Base-by-base conservation (phyloP, 2,329 filamentous ascomycete species). In the Aspergillaceae sp. region DNA sequence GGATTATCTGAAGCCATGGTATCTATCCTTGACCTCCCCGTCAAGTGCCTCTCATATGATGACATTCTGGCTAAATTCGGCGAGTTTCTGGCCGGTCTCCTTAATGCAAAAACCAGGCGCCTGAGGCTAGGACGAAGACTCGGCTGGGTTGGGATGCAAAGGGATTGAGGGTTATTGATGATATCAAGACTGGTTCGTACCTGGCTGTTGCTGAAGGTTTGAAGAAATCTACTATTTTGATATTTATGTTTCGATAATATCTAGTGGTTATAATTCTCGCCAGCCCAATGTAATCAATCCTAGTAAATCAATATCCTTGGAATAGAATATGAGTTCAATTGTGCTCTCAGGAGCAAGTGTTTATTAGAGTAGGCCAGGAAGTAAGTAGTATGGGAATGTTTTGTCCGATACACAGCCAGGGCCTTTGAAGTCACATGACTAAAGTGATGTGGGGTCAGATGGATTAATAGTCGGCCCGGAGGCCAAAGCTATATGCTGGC, bases 1-100 rank as follows among this genome's bases (percentile, higher is more conserved):
- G 63, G 68, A 5, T 63, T 72, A 40, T 60, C 63, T 4, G 51
- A 44, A 4, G 54, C 59, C 3, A 56, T 73, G 19, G 67, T 68
- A 10, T 55, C 64, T 44, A 51, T 56, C 4, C 48, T 70, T n/a
- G 53, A 56, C 4, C 27, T 72, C 5, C 64, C 62, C 1, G 58
- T 64, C 7, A 52, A 51, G 11, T 57, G 57, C 10, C 58, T 60
- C 30, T 27, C 59, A 0, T 9, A 47, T 3, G 58, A 63, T 3
- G 56, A 70, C 45, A 65, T 59, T 0, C 27, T 38, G 6, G 53
- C 48, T 7, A 49, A 58, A 11, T 57, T 70, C 50, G 63, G 61
- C 3, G 60, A 59, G 2, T 64, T 63, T 34, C 37, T 67, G 19
- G 55, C 51, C 3, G 26, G 36, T 10, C 45, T 55, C 10, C 33